Percentiles rank a stretch among this genome's conserved stretches.
phyloP scores from a whole-genome alignment of 306 rosid species.

The Prunus mira region DNA sequence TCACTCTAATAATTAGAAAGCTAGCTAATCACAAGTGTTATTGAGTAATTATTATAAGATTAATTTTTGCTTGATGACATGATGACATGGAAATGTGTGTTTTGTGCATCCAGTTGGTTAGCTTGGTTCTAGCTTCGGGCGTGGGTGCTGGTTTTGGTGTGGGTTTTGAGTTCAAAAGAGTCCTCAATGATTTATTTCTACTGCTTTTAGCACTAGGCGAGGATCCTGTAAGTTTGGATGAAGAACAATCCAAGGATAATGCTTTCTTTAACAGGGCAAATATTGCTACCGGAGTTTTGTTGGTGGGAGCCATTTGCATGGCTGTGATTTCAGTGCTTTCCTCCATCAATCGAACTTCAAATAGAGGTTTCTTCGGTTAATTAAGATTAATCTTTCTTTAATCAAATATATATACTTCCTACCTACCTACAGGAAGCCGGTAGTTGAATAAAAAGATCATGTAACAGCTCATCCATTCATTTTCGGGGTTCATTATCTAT shows the following conservation, averaged over 20 bases:
- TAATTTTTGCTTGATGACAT: background rate
- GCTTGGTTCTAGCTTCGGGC: constrained; percentile 41
- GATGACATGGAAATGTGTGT: background rate
- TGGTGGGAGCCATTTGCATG: constrained; percentile 31
- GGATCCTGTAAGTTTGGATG: background rate
- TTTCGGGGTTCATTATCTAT: background rate
- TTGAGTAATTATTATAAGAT: too few species aligned
- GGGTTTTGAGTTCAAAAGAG: constrained; percentile 27
- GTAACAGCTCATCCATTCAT: background rate
- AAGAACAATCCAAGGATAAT: constrained; percentile 11
- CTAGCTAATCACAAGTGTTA: too few species aligned
- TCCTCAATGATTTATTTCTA: background rate
- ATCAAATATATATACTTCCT: background rate
- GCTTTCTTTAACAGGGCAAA: constrained; percentile 24
- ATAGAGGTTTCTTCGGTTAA: constrained; percentile 13
- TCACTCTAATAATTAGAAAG: too few species aligned
- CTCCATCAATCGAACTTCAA: constrained; percentile 26
- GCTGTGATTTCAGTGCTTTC: constrained; percentile 40
- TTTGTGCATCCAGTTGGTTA: constrained; percentile 27
- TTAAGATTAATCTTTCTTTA: background rate
- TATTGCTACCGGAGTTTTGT: constrained; percentile 32
- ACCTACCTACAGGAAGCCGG: background rate
- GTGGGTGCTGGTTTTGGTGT: constrained; percentile 50
- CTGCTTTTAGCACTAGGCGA: background rate
- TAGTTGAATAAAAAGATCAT: background rate